Evolutionary conservation across 371 early-diverging fungal species (phyloP).

Genomic region (Rozella allomycis): DNA sequence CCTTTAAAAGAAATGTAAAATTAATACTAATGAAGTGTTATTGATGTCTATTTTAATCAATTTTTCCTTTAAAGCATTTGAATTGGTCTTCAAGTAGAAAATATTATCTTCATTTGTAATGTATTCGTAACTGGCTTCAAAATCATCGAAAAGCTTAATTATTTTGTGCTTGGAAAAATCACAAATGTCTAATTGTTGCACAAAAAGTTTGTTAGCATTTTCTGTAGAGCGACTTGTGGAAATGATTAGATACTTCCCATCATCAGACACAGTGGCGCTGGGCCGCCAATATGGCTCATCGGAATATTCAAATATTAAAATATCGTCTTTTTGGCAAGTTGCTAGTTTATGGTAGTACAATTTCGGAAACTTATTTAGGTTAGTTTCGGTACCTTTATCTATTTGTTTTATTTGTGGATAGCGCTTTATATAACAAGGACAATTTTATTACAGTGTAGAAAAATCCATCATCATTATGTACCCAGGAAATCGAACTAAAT

Average conservation of each 20-base stretch:
- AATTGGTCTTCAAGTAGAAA: conserved; percentile 37
- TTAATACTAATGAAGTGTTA: conserved; percentile 16
- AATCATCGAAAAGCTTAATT: conserved; percentile 21
- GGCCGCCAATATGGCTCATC: conserved; percentile 19
- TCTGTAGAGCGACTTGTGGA: conserved; percentile 16
- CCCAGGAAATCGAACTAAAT: conserved; percentile 28
- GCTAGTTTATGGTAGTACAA: conserved; percentile 27
- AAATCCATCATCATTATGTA: conserved; percentile 37
- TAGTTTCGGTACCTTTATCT: conserved; percentile 41
- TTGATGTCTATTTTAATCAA: conserved; percentile 33
- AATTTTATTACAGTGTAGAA: conserved; percentile 23
- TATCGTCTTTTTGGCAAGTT: conserved; percentile 24
- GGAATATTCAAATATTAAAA: conserved; percentile 19
- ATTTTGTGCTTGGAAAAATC: conserved; percentile 3
- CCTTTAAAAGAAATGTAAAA: conserved; percentile 11
- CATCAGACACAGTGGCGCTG: conserved; percentile 14
- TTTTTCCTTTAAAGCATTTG: conserved; percentile 29
- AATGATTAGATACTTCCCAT: conserved; percentile 31
- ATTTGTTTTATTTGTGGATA: conserved; percentile 7
- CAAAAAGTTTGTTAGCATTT: conserved; percentile 22
- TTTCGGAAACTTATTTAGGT: conserved; percentile 16
- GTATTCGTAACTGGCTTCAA: conserved; percentile 21
- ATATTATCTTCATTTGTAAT: conserved; percentile 23
- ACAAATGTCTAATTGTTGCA: conserved; percentile 16
- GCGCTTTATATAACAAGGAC: background rate